These are phyloP conservation scores for Reticulascus tulasneorum DNA, from an alignment of 2,329 filamentous ascomycete genomes.

Conservation along the genomic window DNA sequence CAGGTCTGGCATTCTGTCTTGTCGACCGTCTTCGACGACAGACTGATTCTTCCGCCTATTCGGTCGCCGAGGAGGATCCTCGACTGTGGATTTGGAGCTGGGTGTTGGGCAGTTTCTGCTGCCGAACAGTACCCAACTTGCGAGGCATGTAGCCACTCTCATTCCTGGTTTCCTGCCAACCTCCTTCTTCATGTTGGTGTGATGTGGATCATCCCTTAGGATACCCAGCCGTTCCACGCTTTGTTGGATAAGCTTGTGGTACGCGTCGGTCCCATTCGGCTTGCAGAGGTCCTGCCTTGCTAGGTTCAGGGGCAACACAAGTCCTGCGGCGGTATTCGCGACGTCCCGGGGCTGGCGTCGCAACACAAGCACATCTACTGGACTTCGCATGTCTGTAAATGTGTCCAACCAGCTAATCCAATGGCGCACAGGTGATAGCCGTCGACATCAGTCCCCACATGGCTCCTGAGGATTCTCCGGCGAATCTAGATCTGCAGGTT, in stretches of 20 bases:
- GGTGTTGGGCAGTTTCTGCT: conserved; percentile 65
- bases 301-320: no score
- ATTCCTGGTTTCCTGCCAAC: background rate
- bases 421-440: conserved; percentile 59
- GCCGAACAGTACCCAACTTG: conserved; percentile 60
- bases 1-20: conserved; percentile 61
- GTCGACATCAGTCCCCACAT: conserved; percentile 70
- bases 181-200: conserved; percentile 6
- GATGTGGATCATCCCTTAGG: background rate
- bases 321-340: no score
- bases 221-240: no score
- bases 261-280: background rate
- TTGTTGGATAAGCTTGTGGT: background rate
- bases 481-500: conserved; percentile 67
- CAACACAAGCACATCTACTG: no score
- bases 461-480: conserved; percentile 59
- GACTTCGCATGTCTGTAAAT: no score
- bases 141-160: conserved; percentile 45
- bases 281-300: no score
- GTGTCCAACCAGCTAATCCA: no score
- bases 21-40: conserved; percentile 59
- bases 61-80: conserved; percentile 54
- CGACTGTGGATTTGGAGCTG: conserved; percentile 71
- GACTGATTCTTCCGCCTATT: conserved; percentile 68
- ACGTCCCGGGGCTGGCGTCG: no score